phyloP scores from a whole-genome alignment of 2,329 filamentous ascomycete genomes.

The Hymenoscyphus scutula region DNA sequence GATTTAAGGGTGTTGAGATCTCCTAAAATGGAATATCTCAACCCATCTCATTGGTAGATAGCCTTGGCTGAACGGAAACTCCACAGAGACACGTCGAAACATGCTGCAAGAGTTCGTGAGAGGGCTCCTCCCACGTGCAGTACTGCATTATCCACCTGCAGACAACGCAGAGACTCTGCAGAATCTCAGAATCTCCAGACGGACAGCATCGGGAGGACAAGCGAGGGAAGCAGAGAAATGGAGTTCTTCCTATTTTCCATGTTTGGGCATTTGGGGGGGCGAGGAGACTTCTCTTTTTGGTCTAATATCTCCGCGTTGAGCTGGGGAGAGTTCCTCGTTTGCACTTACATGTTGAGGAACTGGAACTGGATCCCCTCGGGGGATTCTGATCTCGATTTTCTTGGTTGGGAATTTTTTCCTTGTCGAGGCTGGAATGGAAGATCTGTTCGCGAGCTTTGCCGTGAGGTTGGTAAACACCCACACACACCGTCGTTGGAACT shows the following conservation, averaged over 20 bases:
- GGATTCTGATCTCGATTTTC: not conserved
- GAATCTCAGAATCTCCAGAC: not conserved
- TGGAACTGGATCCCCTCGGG: not conserved
- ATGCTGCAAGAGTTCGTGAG: not conserved
- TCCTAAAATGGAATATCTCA: not conserved
- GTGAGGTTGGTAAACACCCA: not conserved
- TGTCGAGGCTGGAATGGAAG: not conserved
- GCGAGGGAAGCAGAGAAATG: not conserved
- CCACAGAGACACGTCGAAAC: not conserved
- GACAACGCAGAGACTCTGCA: not conserved
- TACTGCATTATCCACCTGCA: not conserved
- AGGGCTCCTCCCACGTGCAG: constrained; percentile 2
- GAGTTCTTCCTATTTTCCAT: not conserved
- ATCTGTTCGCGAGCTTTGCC: not conserved
- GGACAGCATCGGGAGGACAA: too few relatives aligned
- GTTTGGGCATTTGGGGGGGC: too few relatives aligned
- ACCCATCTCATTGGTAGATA: not conserved
- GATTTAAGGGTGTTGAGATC: not conserved
- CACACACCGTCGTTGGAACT: not conserved
- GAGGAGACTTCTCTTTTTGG: too few relatives aligned
- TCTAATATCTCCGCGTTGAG: too few relatives aligned
- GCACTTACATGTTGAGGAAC: not conserved
- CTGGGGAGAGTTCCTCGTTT: too few relatives aligned
- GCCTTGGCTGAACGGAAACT: not conserved
- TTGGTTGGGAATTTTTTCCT: not conserved